Evolutionary conservation across 139 green algal genomes (phyloP).

Genomic region (Chlamydomonas schloesseri): DNA sequence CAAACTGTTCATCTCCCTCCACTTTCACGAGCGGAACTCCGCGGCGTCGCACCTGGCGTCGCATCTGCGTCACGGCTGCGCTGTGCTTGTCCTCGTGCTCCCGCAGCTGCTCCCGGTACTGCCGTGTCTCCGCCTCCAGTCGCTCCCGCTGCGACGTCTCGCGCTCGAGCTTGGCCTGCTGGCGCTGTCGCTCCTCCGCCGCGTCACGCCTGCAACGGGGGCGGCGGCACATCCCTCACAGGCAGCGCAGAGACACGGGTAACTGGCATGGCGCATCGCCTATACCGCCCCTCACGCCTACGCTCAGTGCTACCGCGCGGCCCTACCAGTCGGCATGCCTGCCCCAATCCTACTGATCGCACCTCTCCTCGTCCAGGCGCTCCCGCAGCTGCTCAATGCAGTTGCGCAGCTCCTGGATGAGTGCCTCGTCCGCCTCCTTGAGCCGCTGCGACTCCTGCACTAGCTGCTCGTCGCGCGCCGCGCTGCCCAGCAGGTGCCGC

Average conservation of each 20-base stretch:
- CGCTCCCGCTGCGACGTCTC: background rate
- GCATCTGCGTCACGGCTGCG: background rate
- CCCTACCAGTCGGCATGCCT: too few species aligned
- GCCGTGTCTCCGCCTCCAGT: background rate
- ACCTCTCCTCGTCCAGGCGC: background rate
- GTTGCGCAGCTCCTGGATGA: slow-evolving; percentile 17
- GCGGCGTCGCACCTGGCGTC: slow-evolving; percentile 17
- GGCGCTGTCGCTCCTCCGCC: background rate
- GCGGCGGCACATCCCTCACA: too few species aligned
- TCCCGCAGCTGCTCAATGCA: slow-evolving; percentile 37
- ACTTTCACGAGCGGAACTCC: too few species aligned
- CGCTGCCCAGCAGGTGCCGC: background rate
- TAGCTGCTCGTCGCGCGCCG: slow-evolving; percentile 27
- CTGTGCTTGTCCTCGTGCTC: background rate
- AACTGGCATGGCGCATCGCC: too few species aligned
- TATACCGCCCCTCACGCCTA: too few species aligned
- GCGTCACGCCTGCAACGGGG: slow-evolving; percentile 14
- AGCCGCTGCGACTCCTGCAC: slow-evolving; percentile 40
- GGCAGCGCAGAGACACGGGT: too few species aligned
- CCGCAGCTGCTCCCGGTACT: background rate
- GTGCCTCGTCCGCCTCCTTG: background rate
- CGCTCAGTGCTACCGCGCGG: too few species aligned
- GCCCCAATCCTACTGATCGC: too few species aligned
- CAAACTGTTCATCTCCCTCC: too few species aligned
- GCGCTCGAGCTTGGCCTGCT: slow-evolving; percentile 7